These are phyloP conservation scores for Coprinellus aureogranulatus DNA, from an alignment of 768 basidiomycete genomes.

Conservation along the genomic window DNA sequence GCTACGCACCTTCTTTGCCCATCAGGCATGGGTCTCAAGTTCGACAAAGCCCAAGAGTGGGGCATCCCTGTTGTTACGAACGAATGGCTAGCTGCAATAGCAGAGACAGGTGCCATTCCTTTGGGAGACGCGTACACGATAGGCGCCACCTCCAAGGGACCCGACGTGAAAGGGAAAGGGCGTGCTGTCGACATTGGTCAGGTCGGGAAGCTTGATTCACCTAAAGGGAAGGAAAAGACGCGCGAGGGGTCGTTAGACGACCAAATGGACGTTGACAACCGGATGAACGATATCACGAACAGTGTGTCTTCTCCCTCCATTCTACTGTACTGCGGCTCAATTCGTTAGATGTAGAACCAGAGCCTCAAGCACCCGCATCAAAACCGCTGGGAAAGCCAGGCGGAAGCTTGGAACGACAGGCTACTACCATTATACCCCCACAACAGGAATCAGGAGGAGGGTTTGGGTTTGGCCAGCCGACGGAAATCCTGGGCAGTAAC, in stretches of 20 bases:
- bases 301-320: slow-evolving; percentile 24
- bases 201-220: neutral
- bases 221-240: neutral
- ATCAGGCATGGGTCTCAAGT: slow-evolving; percentile 66
- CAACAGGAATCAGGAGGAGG: slow-evolving; percentile 13
- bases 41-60: slow-evolving; percentile 79
- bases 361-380: neutral
- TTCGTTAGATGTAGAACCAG: slow-evolving; percentile 9
- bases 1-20: slow-evolving; percentile 84
- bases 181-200: slow-evolving; percentile 19
- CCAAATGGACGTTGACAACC: slow-evolving; percentile 22
- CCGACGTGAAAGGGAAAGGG: slow-evolving; percentile 27
- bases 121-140: slow-evolving; percentile 31
- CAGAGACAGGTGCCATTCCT: slow-evolving; percentile 49
- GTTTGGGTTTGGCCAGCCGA: slow-evolving; percentile 40
- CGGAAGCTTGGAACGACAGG: slow-evolving; percentile 15
- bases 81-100: slow-evolving; percentile 67
- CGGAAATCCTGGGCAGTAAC: slow-evolving; percentile 23
- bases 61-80: slow-evolving; percentile 67
- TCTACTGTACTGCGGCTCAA: neutral
- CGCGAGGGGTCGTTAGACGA: neutral
- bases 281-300: slow-evolving; percentile 48
- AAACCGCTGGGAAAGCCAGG: slow-evolving; percentile 7
- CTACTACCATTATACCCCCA: slow-evolving; percentile 15
- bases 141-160: slow-evolving; percentile 7